Evolutionary conservation across 176 grass and related monocot species (phyloP), one percentile per base, ranked within the genome.

Genomic region (Musa beccarii): DNA sequence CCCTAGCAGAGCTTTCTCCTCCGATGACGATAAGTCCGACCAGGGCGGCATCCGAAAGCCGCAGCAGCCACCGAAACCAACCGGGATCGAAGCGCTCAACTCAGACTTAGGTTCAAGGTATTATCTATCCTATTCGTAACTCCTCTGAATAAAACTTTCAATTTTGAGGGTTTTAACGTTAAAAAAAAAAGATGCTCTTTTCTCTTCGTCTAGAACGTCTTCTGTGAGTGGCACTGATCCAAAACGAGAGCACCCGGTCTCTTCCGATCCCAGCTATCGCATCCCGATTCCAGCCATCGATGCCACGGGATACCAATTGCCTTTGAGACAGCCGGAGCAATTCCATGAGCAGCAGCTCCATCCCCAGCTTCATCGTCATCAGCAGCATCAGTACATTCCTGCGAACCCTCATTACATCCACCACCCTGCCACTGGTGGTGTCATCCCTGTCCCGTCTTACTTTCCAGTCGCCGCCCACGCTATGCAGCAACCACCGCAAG

Each of bases 351-450:
- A 52, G 0, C 87, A 75, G 17, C 87, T 53, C 2, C 91, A 75
- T 71, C 68, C 34, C 15, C 81, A 56, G 29, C 73, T 51, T 10
- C 84, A 63, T 65, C 85, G 80, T 11, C 89, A 83, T 53, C 90
- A 73, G 2, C 89, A 87, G 54, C 90, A 98, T 63, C 66, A 79
- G 59, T 89, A 88, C 75, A 86, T 92, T 10, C 73, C 80, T 0
- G 74, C 76, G 0, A 94, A 94, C 74, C 86, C 88, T 43, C 91
- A 94, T 80, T 99, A 92, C 76, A 89, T 99, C 51, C 91, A 92
- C 80, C 89, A 99, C 56, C 82, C 88, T 9, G 84, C 88, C 52
- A 94, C 86, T 1, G 88, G 88, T 52, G 87, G 88, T 8, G 90
- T 87, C 66, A 78, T 94, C 68, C 88, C 89, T 11, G 87, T 94